Percentiles rank a stretch among this genome's conserved stretches.
These are phyloP conservation scores for Leccinum boreale DNA, from an alignment of 768 basidiomycete genomes.

Conservation along the genomic window DNA sequence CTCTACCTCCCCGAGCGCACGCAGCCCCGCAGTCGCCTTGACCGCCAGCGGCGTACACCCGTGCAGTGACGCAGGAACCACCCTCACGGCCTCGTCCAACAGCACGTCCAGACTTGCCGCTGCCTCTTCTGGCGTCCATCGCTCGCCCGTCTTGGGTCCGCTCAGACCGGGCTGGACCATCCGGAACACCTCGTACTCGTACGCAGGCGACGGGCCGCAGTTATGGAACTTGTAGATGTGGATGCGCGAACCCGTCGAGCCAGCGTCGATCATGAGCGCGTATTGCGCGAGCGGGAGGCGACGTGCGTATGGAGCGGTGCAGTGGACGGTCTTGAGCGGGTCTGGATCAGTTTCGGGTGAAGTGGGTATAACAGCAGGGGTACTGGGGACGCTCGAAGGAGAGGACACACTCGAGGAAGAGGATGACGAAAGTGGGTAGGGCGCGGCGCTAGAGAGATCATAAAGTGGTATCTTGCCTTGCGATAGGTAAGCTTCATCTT, in stretches of 20 bases:
- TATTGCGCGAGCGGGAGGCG: slow-evolving; percentile 73
- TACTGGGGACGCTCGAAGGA: not conserved
- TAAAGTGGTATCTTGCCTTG: slow-evolving; percentile 12
- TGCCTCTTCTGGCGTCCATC: slow-evolving; percentile 54
- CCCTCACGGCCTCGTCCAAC: slow-evolving; percentile 72
- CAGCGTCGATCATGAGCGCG: slow-evolving; percentile 97
- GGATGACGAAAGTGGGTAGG: not conserved
- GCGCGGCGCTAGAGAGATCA: not conserved
- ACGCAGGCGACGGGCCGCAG: slow-evolving; percentile 68
- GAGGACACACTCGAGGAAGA: not conserved
- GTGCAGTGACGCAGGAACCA: slow-evolving; percentile 63
- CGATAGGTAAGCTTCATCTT: slow-evolving; percentile 24
- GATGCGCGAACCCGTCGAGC: slow-evolving; percentile 94
- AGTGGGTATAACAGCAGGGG: slow-evolving; percentile 32
- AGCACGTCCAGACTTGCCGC: slow-evolving; percentile 77
- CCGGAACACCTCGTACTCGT: slow-evolving; percentile 93
- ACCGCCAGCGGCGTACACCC: slow-evolving; percentile 85
- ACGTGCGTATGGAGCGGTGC: slow-evolving; percentile 51
- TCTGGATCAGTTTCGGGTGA: slow-evolving; percentile 76
- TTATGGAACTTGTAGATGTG: slow-evolving; percentile 99
- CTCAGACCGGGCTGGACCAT: slow-evolving; percentile 75
- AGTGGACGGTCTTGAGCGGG: slow-evolving; percentile 68
- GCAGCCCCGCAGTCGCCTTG: slow-evolving; percentile 88
- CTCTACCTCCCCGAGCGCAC: slow-evolving; percentile 62
- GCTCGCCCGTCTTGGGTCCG: slow-evolving; percentile 38